Base-by-base conservation (phyloP, 345 rosid species). In the Dipteronia sinensis region DNA sequence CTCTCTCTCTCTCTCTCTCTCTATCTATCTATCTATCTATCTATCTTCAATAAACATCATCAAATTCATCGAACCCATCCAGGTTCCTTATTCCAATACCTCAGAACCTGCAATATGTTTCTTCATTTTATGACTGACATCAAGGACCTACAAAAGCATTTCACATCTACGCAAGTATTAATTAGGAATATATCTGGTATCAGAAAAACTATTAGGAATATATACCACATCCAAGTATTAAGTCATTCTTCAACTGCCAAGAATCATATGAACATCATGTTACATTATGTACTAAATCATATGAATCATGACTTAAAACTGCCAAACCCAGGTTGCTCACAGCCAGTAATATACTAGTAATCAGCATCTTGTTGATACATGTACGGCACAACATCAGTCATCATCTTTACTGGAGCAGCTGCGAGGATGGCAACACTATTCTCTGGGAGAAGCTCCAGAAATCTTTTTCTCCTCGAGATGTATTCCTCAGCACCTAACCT, bases 251-350 rank as follows among this genome's bases (percentile, higher is more conserved):
- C 3, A 29, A 71, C 44, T 16, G 23, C n/a, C 17, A 38, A 66
- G 16, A 66, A 65, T 25, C 31, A 65, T 44, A 68, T 19, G 29
- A 49, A 3, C 29, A 25, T 47, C 49, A 55, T 27, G 27, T n/a
- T 9, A 4, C 15, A 12, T 20, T 29, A 4, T n/a, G 75, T 20
- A 20, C 44, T 49, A 4, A 46, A 27, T 17, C 9, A 58, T 97
- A 96, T 94, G 89, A 96, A 96, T 89, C 93, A 40, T 49, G 84
- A 78, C 95, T 86, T 73, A 96, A 85, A 76, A 94, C 90, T 3
- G 99, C 97, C 69, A 94, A 80, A 72, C 99, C 98, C 98, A 20
- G 99, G 95, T 81, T 96, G 99, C 19, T 92, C 94, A 85, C 98
- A 96, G 59, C 98, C 99, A 20, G 99, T 94, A 75, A 94, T 76